A percentile compares a stretch with the other conserved stretches of the same genome.
These are phyloP conservation scores for Nepenthes mirabilis DNA, from an alignment of 148 eudicot species.

Conservation along the genomic window DNA sequence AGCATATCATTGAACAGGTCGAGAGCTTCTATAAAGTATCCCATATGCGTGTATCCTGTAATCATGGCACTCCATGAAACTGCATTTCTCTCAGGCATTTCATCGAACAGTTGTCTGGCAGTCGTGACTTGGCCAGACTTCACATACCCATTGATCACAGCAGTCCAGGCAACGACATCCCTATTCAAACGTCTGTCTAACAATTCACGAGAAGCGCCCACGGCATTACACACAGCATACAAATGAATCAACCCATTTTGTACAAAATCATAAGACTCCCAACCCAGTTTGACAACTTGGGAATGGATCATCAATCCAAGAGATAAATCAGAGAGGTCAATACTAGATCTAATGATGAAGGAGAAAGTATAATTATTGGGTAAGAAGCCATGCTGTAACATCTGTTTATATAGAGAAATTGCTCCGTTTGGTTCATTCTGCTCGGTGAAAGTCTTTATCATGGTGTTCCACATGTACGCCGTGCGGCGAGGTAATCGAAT, in stretches of 20 bases:
- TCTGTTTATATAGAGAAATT: conserved; percentile 27
- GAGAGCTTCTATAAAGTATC: conserved; percentile 40
- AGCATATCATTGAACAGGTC: conserved; percentile 46
- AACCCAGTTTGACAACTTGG: conserved; percentile 45
- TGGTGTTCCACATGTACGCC: conserved; percentile 44
- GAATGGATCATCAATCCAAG: conserved; percentile 37
- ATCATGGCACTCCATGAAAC: conserved; percentile 68
- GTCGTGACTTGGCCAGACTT: conserved; percentile 27
- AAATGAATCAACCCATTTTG: conserved; percentile 69
- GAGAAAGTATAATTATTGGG: conserved; percentile 74
- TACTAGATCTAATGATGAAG: conserved; percentile 43
- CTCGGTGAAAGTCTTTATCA: conserved; percentile 33
- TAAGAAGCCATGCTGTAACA: conserved; percentile 23
- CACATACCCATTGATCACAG: conserved; percentile 55
- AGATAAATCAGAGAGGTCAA: conserved; percentile 19
- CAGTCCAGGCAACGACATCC: conserved; percentile 73
- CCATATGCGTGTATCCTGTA: conserved; percentile 47
- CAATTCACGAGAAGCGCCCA: conserved; percentile 26
- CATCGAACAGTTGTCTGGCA: conserved; percentile 57
- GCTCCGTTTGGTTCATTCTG: conserved; percentile 19
- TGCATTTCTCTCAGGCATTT: conserved; percentile 61
- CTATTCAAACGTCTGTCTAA: conserved; percentile 29
- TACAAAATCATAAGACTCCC: conserved; percentile 71
- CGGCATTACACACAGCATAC: conserved; percentile 29
- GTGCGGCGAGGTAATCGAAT: conserved; percentile 27